Evolutionary conservation across 805 yeast species (phyloP).

Genomic region (Metschnikowia lunata): DNA sequence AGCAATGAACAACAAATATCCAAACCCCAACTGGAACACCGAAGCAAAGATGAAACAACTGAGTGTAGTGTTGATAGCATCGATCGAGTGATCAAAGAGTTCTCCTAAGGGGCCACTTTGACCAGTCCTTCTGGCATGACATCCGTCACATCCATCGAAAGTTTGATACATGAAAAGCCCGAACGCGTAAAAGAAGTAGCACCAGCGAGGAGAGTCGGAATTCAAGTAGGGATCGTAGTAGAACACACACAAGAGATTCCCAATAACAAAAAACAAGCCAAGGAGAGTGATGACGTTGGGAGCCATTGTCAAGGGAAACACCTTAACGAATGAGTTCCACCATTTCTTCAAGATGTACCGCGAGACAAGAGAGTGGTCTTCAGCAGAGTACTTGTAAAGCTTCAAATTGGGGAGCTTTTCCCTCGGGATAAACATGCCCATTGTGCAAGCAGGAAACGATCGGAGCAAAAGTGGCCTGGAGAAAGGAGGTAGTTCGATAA

Average conservation of each 20-base stretch:
- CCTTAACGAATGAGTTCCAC: slow-evolving; percentile 67
- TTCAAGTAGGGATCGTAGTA: slow-evolving; percentile 68
- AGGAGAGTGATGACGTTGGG: slow-evolving; percentile 85
- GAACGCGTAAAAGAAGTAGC: slow-evolving; percentile 69
- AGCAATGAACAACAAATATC: slow-evolving; percentile 54
- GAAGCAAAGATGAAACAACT: slow-evolving; percentile 72
- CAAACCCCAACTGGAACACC: slow-evolving; percentile 71
- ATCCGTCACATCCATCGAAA: slow-evolving; percentile 94
- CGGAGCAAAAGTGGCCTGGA: no score
- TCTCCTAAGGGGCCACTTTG: slow-evolving; percentile 94
- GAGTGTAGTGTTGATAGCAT: slow-evolving; percentile 72
- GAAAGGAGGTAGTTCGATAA: neutral
- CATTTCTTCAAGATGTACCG: slow-evolving; percentile 74
- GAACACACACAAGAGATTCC: slow-evolving; percentile 61
- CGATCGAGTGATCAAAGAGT: slow-evolving; percentile 83
- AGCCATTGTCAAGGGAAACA: slow-evolving; percentile 86
- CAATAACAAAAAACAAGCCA: slow-evolving; percentile 69
- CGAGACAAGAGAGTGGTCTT: slow-evolving; percentile 76
- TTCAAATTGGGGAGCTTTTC: slow-evolving; percentile 48
- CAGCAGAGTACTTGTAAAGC: slow-evolving; percentile 64
- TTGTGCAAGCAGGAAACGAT: slow-evolving; percentile 16
- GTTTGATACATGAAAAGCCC: slow-evolving; percentile 90
- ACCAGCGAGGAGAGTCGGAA: slow-evolving; percentile 65
- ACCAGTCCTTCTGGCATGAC: slow-evolving; percentile 94
- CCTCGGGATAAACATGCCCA: slow-evolving; percentile 66